Conservation (phyloP, 768 basidiomycete genomes). For the Leccinum variicolor region DNA sequence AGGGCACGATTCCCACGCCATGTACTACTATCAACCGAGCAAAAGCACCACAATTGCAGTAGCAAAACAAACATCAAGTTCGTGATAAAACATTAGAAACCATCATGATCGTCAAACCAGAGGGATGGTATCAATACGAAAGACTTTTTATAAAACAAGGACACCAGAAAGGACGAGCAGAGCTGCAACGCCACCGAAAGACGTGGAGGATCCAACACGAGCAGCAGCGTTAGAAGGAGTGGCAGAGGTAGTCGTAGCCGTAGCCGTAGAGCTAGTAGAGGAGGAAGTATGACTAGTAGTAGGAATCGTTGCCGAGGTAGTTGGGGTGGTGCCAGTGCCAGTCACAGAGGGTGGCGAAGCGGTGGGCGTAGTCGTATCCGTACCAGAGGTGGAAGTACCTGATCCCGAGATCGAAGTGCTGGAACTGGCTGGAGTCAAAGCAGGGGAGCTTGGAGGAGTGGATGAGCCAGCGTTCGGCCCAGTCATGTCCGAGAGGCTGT, state of each 20-base stretch:
- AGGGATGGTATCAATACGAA: constrained; percentile 3
- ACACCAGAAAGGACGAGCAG: constrained; percentile 20
- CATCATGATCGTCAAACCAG: constrained; percentile 5
- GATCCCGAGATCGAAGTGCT: constrained; percentile 1
- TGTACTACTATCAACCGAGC: too few relatives aligned
- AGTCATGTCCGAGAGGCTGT: constrained; percentile 55
- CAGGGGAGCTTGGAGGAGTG: constrained; percentile 9
- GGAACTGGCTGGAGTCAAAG: neutral
- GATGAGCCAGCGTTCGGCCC: constrained; percentile 39
- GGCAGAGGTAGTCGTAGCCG: neutral
- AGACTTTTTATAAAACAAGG: constrained; percentile 13
- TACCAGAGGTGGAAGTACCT: constrained; percentile 14
- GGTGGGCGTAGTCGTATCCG: neutral
- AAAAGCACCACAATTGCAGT: too few relatives aligned
- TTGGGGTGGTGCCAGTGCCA: constrained; percentile 16
- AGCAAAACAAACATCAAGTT: neutral
- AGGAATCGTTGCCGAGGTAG: neutral
- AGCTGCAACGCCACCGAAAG: constrained; percentile 19
- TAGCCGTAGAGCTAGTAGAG: neutral
- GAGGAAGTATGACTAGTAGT: neutral
- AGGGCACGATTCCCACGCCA: too few relatives aligned
- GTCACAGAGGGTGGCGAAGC: constrained; percentile 30
- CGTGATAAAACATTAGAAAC: constrained; percentile 1
- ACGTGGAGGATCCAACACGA: constrained; percentile 17
- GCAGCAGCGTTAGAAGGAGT: constrained; percentile 21